These are phyloP conservation scores for Rhytidiadelphus loreus DNA, from an alignment of 225 moss, liverwort and hornwort species.

Conservation along the genomic window DNA sequence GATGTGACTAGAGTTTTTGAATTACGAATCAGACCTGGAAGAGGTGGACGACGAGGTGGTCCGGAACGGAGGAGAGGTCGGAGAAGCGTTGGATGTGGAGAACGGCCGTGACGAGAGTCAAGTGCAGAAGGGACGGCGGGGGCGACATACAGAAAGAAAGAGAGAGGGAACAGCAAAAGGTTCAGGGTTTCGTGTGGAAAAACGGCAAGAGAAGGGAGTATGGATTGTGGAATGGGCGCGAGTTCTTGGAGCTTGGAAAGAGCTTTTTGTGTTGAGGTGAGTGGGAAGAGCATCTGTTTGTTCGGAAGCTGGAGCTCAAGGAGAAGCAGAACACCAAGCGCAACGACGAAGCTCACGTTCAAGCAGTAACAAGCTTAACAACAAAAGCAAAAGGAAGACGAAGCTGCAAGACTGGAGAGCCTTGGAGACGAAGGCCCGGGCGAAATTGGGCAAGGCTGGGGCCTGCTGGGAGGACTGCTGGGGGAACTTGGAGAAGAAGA, in stretches of 20 bases:
- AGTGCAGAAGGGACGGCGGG: conserved; percentile 49
- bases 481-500: not conserved
- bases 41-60: conserved; percentile 35
- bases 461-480: not conserved
- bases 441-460: not conserved
- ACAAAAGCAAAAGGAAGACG: no score
- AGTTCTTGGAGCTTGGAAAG: not conserved
- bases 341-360: no score
- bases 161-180: not conserved
- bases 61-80: conserved; percentile 38
- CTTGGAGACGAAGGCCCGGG: not conserved
- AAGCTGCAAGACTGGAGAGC: not conserved
- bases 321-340: not conserved
- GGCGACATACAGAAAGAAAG: conserved; percentile 18
- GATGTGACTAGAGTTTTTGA: not conserved
- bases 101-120: conserved; percentile 30
- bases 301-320: not conserved
- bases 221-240: not conserved
- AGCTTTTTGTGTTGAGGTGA: not conserved
- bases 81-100: conserved; percentile 36
- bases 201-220: not conserved
- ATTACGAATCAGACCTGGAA: conserved; percentile 11
- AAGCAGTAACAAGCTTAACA: not conserved
- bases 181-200: not conserved
- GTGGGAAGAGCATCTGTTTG: not conserved